Evolutionary conservation across 139 green algal genomes (phyloP).

Genomic region (Micractinium conductrix): DNA sequence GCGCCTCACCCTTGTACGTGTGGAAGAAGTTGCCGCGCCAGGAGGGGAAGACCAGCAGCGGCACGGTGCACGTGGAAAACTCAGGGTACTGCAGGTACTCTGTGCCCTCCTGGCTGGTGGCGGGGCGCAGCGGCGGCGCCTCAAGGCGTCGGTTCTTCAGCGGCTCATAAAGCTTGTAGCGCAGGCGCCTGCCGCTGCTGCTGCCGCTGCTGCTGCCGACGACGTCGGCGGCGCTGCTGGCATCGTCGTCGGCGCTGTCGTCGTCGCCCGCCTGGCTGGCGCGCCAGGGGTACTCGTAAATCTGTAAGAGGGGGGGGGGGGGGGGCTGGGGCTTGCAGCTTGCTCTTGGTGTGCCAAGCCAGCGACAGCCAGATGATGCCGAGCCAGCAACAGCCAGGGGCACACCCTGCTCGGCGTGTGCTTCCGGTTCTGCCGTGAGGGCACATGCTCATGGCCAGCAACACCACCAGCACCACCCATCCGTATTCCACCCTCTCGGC

Average conservation of each 20-base stretch:
- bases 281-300: constrained; percentile 34
- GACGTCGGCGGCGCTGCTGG: background rate
- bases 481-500: background rate
- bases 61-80: constrained; percentile 18
- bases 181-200: background rate
- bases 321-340: background rate
- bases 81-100: background rate
- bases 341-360: background rate
- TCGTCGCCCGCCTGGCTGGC: background rate
- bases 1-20: constrained; percentile 10
- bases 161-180: background rate
- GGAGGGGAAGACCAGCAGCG: constrained; percentile 9
- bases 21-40: constrained; percentile 30
- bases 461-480: background rate
- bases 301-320: background rate
- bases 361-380: background rate
- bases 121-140: constrained; percentile 16
- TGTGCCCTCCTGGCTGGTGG: background rate
- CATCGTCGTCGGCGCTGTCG: too few species aligned
- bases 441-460: background rate
- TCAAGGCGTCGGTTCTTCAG: background rate
- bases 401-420: too few species aligned
- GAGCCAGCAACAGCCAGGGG: background rate
- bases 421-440: too few species aligned
- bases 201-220: background rate